Evolutionary conservation across 1,139 yeast genomes (phyloP).

Genomic region (Wickerhamomyces sp.): DNA sequence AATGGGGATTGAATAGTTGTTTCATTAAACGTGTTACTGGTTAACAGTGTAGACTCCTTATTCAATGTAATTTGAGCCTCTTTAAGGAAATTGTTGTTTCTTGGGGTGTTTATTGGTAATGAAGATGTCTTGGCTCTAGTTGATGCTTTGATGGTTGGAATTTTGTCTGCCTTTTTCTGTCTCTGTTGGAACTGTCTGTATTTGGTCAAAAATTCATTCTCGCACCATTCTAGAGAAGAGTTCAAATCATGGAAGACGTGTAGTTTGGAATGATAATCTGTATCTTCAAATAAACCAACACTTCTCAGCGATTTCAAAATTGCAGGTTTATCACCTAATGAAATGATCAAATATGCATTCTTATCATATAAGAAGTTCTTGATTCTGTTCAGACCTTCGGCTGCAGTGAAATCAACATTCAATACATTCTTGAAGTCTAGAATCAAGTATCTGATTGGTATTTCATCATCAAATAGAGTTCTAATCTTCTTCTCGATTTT

Average conservation of each 20-base stretch:
- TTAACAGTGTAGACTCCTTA: constrained; percentile 20
- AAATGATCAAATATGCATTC: constrained; percentile 66
- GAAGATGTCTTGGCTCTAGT: constrained; percentile 9
- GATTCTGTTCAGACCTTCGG: constrained; percentile 90
- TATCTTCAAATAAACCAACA: constrained; percentile 32
- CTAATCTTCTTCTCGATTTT: constrained; percentile 79
- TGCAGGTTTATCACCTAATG: constrained; percentile 67
- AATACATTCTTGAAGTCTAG: constrained; percentile 80
- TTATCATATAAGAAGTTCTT: constrained; percentile 71
- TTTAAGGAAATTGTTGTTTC: constrained; percentile 32
- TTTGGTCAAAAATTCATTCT: constrained; percentile 74
- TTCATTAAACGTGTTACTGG: background rate
- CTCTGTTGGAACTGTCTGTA: constrained; percentile 39
- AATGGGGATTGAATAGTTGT: constrained; percentile 49
- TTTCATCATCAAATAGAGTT: constrained; percentile 47
- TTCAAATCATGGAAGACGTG: constrained; percentile 73
- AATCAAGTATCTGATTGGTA: constrained; percentile 61
- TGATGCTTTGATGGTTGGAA: constrained; percentile 11
- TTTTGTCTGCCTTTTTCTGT: constrained; percentile 7
- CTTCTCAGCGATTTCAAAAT: constrained; percentile 59
- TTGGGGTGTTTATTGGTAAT: constrained; percentile 33
- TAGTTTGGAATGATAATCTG: constrained; percentile 35
- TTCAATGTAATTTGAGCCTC: constrained; percentile 31
- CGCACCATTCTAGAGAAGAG: constrained; percentile 95
- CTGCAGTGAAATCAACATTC: constrained; percentile 89